Evolutionary conservation across 768 basidiomycete genomes (phyloP).

Genomic region (Termitomyces sp.): DNA sequence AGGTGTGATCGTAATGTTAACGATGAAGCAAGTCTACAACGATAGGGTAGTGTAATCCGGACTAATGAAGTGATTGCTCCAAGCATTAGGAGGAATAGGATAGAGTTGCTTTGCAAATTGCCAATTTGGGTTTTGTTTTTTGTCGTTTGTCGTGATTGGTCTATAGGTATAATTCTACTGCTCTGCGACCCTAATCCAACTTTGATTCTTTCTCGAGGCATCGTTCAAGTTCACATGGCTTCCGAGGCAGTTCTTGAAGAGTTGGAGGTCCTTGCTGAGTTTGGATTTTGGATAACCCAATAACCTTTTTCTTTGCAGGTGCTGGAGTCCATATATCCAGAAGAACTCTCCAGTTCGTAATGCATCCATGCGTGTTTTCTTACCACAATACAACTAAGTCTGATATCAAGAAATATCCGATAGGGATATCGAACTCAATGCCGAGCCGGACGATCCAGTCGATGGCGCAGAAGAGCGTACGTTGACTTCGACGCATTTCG

Average conservation of each 20-base stretch:
- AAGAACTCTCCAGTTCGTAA: constrained; percentile 86
- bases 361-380: constrained; percentile 17
- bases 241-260: constrained; percentile 78
- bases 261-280: constrained; percentile 63
- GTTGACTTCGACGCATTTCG: constrained; percentile 18
- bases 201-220: neutral
- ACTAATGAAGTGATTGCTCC: constrained; percentile 9
- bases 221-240: constrained; percentile 41
- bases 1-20: constrained; percentile 4
- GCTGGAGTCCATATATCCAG: constrained; percentile 93
- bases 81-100: constrained; percentile 3
- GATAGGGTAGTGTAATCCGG: constrained; percentile 1
- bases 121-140: too few species aligned
- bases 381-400: constrained; percentile 19
- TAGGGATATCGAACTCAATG: constrained; percentile 74
- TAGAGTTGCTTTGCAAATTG: neutral
- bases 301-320: constrained; percentile 47
- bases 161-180: too few species aligned
- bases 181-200: too few species aligned
- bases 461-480: constrained; percentile 59
- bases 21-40: neutral
- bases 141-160: constrained; percentile 8
- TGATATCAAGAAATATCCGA: constrained; percentile 75
- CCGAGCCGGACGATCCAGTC: constrained; percentile 79
- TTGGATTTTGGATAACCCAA: constrained; percentile 4